Evolutionary conservation across 306 rosid species (phyloP).

Genomic region (Adenanthera pavonina): DNA sequence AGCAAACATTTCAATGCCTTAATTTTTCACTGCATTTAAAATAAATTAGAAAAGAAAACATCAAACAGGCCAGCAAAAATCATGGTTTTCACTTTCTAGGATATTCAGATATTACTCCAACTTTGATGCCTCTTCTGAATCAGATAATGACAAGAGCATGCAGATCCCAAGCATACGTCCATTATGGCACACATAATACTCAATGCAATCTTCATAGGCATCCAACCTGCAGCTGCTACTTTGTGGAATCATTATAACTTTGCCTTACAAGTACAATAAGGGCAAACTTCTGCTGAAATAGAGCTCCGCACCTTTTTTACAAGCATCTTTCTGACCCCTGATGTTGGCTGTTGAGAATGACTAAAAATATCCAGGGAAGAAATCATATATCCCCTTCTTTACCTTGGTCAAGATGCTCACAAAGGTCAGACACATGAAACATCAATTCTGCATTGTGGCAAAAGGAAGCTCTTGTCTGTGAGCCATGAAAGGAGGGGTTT

Average conservation of each 20-base stretch:
- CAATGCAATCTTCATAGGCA: constrained; percentile 80
- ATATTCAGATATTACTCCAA: constrained; percentile 53
- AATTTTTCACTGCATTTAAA: not conserved
- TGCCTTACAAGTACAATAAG: constrained; percentile 95
- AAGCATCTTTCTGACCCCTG: constrained; percentile 87
- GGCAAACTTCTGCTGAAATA: constrained; percentile 95
- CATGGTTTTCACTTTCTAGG: constrained; percentile 13
- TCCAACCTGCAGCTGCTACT: constrained; percentile 90
- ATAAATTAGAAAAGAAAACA: not conserved
- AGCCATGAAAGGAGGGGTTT: too few species aligned
- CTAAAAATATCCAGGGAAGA: constrained; percentile 90
- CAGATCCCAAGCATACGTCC: constrained; percentile 96
- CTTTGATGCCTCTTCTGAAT: constrained; percentile 89
- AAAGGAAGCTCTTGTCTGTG: constrained; percentile 90
- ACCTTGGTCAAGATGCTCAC: constrained; percentile 96
- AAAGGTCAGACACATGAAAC: constrained; percentile 91
- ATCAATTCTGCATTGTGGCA: constrained; percentile 92
- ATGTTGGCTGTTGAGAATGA: constrained; percentile 66
- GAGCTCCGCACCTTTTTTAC: constrained; percentile 73
- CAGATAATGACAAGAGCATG: constrained; percentile 84
- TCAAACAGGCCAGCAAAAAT: constrained; percentile 17
- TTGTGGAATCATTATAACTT: constrained; percentile 90
- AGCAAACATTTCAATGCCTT: constrained; percentile 5
- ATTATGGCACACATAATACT: constrained; percentile 90
- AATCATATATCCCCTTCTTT: constrained; percentile 96